Evolutionary conservation across 768 basidiomycete species (phyloP).

Genomic region (Mycena capillaripes): DNA sequence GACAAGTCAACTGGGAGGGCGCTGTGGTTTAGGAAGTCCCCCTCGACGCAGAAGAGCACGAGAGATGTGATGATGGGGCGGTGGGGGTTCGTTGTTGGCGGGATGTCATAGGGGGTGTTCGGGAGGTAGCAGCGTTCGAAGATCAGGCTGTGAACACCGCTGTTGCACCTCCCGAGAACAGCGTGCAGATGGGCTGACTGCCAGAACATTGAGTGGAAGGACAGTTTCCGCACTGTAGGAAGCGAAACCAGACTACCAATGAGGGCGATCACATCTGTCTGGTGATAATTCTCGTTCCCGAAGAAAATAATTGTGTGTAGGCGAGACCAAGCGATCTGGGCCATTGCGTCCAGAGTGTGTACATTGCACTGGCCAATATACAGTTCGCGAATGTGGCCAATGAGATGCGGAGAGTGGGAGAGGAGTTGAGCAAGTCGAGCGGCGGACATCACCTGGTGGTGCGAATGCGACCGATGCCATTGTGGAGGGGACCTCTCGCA

Average conservation of each 20-base stretch:
- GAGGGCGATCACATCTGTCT: not conserved
- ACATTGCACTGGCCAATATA: not conserved
- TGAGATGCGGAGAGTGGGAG: not conserved
- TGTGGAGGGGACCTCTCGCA: not conserved
- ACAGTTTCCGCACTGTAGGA: not conserved
- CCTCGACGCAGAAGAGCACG: no score
- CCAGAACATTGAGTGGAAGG: not conserved
- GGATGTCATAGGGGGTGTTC: not conserved
- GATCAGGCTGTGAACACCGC: not conserved
- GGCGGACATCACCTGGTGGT: not conserved
- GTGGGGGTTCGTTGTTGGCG: not conserved
- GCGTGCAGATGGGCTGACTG: not conserved
- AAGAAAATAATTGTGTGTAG: not conserved
- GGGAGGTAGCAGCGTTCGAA: not conserved
- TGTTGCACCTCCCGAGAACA: not conserved
- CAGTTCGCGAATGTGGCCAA: not conserved
- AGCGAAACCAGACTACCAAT: not conserved
- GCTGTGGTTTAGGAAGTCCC: not conserved
- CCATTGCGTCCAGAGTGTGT: not conserved
- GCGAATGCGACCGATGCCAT: not conserved
- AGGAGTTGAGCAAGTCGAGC: not conserved
- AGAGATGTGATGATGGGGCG: not conserved
- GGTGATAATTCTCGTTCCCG: not conserved
- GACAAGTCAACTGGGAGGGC: not conserved
- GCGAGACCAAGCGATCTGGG: not conserved